Evolutionary conservation across 164 flowering plant genomes (phyloP).

Genomic region (Magnolia changhungtana): DNA sequence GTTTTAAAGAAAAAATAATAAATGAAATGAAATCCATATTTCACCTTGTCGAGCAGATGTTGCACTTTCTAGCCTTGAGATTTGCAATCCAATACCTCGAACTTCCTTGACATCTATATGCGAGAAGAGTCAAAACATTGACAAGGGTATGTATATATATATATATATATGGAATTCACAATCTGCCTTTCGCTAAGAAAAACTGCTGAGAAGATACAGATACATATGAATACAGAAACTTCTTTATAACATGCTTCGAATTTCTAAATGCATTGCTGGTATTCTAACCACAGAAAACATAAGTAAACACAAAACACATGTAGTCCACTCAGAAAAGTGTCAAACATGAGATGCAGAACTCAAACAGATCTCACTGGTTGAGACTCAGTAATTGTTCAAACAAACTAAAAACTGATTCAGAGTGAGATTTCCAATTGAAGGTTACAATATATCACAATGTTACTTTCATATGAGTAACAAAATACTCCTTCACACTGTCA

Average conservation of each 20-base stretch:
- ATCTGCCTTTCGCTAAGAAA: too few species aligned
- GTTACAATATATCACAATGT: neutral
- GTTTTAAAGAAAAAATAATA: too few species aligned
- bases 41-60: constrained; percentile 56
- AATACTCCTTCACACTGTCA: too few species aligned
- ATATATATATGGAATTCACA: neutral
- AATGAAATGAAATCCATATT: neutral
- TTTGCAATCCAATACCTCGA: constrained; percentile 87
- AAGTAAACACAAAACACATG: neutral
- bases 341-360: neutral
- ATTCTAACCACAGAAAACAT: neutral
- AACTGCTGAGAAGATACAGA: too few species aligned
- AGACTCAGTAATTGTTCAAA: neutral
- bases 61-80: constrained; percentile 74
- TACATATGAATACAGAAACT: too few species aligned
- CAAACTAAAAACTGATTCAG: neutral
- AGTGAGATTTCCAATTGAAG: neutral
- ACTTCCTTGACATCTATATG: constrained; percentile 74
- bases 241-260: neutral
- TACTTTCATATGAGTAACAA: neutral
- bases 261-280: neutral
- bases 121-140: neutral
- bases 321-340: neutral
- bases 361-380: neutral
- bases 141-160: neutral